Evolutionary conservation across 352 stramenopile species (phyloP).

Genomic region (Peronospora farinosa): DNA sequence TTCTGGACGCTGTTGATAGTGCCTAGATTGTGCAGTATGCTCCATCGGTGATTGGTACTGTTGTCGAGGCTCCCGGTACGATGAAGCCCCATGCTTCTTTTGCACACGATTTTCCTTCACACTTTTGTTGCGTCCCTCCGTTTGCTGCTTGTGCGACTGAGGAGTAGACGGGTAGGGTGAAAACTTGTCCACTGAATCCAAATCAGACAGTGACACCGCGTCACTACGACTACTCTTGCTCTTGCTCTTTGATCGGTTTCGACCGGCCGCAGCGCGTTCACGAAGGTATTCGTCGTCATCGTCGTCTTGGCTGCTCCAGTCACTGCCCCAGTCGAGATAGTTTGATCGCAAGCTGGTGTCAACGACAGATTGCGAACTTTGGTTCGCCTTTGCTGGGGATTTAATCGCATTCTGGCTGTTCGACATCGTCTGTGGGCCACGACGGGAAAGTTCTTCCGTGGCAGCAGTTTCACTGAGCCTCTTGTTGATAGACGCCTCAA

Average conservation of each 20-base stretch:
- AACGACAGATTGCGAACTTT: conserved; percentile 19
- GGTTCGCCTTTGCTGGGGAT: conserved; percentile 7
- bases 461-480: conserved; percentile 9
- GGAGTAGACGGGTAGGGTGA: conserved; percentile 26
- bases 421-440: conserved; percentile 5
- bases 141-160: conserved; percentile 22
- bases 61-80: conserved; percentile 1
- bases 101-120: conserved; percentile 27
- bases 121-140: conserved; percentile 31
- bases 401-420: conserved; percentile 23
- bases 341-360: conserved; percentile 30
- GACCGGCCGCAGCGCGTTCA: conserved; percentile 12
- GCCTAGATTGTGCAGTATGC: conserved; percentile 16
- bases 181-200: conserved; percentile 33
- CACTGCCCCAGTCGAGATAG: conserved; percentile 32
- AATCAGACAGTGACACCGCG: conserved; percentile 27
- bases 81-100: conserved; percentile 7
- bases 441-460: conserved; percentile 16
- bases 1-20: conserved; percentile 14
- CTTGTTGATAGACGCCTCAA: conserved; percentile 30
- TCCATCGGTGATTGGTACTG: conserved; percentile 24
- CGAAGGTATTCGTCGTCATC: conserved; percentile 32
- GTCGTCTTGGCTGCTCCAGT: conserved; percentile 36
- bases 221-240: conserved; percentile 19
- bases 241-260: conserved; percentile 15